Conservation (phyloP, 306 rosid genomes). For the Vigna radiata region DNA sequence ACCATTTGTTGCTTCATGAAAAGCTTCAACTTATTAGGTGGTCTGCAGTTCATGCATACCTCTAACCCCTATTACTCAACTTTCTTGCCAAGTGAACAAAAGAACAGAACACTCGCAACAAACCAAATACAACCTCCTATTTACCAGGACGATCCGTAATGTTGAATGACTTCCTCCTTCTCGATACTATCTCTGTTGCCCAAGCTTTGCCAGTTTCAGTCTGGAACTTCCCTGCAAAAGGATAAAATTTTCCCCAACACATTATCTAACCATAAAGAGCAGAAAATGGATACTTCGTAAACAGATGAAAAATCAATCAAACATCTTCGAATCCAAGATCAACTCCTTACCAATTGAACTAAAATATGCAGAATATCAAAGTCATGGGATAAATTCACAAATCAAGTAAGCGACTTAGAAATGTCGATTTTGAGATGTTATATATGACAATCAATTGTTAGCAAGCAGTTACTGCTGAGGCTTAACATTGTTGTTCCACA, state of each 20-base stretch:
- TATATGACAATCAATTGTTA: background rate
- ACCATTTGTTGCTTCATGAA: conserved; percentile 25
- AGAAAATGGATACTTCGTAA: conserved; percentile 5
- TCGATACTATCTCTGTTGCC: conserved; percentile 83
- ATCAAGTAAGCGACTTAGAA: background rate
- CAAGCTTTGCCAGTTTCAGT: conserved; percentile 89
- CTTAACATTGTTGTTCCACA: background rate
- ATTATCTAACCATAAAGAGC: background rate
- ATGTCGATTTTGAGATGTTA: background rate
- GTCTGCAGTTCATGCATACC: conserved; percentile 10
- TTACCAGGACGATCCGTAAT: background rate
- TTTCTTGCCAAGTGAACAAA: background rate
- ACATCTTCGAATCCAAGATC: background rate
- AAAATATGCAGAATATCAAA: background rate
- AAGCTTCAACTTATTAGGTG: background rate
- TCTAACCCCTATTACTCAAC: background rate
- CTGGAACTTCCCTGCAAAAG: conserved; percentile 81
- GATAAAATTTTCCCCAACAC: background rate
- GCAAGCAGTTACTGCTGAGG: background rate
- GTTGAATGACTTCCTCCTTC: conserved; percentile 49
- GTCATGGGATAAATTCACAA: background rate
- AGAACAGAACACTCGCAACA: background rate
- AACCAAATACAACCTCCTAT: background rate
- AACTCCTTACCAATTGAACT: background rate
- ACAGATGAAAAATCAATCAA: conserved; percentile 1